Conservation (phyloP, 192 early-diverging fungal species). For the Coemansia sp. region DNA sequence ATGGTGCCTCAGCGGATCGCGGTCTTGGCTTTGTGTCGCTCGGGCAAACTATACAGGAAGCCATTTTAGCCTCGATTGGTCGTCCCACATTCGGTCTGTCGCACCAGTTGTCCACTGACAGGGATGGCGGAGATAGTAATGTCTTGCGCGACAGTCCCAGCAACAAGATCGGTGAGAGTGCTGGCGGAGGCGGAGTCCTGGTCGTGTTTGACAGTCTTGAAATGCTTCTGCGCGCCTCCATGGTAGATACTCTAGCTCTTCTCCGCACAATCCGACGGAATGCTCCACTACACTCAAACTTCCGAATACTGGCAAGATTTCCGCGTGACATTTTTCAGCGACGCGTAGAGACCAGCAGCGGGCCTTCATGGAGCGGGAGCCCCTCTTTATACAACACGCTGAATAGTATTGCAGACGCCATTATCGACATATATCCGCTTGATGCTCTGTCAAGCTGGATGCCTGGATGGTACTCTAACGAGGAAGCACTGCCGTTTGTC, state of each 20-base stretch:
- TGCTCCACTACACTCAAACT: constrained; percentile 6
- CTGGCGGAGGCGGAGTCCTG: neutral
- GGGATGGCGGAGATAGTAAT: neutral
- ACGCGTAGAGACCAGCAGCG: neutral
- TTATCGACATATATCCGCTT: constrained; percentile 35
- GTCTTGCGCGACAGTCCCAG: neutral
- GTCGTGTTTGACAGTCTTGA: constrained; percentile 40
- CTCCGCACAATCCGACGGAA: constrained; percentile 26
- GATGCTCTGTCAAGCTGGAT: constrained; percentile 40
- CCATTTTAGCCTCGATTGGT: neutral
- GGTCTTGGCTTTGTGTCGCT: neutral
- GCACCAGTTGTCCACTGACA: neutral
- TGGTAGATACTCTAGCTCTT: constrained; percentile 21
- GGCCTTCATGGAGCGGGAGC: neutral
- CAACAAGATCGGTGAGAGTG: neutral
- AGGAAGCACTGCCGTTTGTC: constrained; percentile 21
- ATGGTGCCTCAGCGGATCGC: neutral
- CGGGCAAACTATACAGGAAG: neutral
- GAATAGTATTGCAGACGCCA: constrained; percentile 29
- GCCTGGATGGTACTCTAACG: constrained; percentile 55
- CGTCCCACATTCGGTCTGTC: neutral
- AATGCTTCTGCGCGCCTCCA: constrained; percentile 26
- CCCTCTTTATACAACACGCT: constrained; percentile 7
- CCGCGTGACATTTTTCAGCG: constrained; percentile 23
- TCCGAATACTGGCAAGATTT: constrained; percentile 36